Evolutionary conservation across 768 basidiomycete genomes (phyloP).

Genomic region (Hydnum rufescens): DNA sequence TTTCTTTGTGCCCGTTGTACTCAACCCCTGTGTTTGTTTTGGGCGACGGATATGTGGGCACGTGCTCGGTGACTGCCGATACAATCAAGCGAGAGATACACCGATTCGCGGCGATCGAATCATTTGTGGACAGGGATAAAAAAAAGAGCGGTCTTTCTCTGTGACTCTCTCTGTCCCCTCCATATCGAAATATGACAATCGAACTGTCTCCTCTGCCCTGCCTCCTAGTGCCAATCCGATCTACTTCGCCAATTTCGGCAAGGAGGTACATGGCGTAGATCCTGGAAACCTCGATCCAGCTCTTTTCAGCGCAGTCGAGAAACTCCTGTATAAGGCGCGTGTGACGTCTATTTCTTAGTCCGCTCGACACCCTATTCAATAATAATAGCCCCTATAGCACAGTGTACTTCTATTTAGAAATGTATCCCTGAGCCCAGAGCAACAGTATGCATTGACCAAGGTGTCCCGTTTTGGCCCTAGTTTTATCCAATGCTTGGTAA

Average conservation of each 20-base stretch:
- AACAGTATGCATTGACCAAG: slow-evolving; percentile 74
- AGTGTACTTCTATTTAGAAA: slow-evolving; percentile 56
- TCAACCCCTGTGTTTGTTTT: no score
- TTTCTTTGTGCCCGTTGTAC: no score
- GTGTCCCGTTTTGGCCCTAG: slow-evolving; percentile 22
- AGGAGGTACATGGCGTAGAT: slow-evolving; percentile 53
- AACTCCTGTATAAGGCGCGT: slow-evolving; percentile 56
- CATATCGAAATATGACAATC: no score
- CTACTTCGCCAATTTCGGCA: slow-evolving; percentile 52
- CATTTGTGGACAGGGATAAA: no score
- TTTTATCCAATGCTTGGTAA: background rate
- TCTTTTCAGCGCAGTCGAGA: slow-evolving; percentile 44
- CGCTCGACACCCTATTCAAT: slow-evolving; percentile 2
- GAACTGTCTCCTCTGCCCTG: slow-evolving; percentile 45
- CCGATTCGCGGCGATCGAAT: no score
- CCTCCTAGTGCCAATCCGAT: slow-evolving; percentile 51
- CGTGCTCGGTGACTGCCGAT: no score
- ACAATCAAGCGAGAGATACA: no score
- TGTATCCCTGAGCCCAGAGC: slow-evolving; percentile 48
- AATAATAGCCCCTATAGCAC: slow-evolving; percentile 26
- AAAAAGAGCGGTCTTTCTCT: no score
- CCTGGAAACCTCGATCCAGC: slow-evolving; percentile 40
- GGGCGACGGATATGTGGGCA: no score
- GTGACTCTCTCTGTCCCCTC: no score
- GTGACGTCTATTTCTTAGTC: no score